Evolutionary conservation across 1,139 yeast species (phyloP), one percentile per base, ranked within the genome.

Genomic region (Saccharomyces hybrid): DNA sequence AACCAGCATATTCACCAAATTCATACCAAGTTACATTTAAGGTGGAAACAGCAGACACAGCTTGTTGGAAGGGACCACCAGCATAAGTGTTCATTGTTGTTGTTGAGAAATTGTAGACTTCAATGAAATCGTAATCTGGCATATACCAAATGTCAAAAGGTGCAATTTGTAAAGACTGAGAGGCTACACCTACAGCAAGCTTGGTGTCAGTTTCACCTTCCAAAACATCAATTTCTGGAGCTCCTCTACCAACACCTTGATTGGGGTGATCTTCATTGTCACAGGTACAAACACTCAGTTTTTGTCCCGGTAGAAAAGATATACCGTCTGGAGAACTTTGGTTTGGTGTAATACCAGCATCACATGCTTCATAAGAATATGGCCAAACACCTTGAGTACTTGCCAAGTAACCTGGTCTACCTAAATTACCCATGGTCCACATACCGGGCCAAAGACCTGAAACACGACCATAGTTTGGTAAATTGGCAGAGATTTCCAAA

Each of bases 321-420:
- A 87, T 78, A 47, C 96, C 96, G 71, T 87, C 96, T 0, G 84
- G 76, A 0, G 88, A 79, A 8, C 90, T 83, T 72, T 88, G 96
- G 67, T 88, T 88, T 9, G 95, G 84, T 5, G 95, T 87, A 59
- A 88, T 87, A 59, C 95, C 95, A 6, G 87, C 87, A 74, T 88
- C 95, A 73, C 96, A 88, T 19, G 79, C 71, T 48, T 83, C 80
- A 68, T 88, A 88, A 16, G 88, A 76, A 65, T 88, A 88, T 2
- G 96, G 96, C 96, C 96, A 88, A 14, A 86, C 84, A 47, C 96
- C 96, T 50, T 87, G 93, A 4, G 95, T 80, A 9, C 88, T 72
- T 3, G 90, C 89, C 67, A 82, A 68, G 68, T 79, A 87, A 8
- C 96, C 96, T 0, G 96, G 89, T 61, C 96, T 78, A 29, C 86